phyloP scores from a whole-genome alignment of 2,329 filamentous ascomycete species.

The Monilinia aucupariae region DNA sequence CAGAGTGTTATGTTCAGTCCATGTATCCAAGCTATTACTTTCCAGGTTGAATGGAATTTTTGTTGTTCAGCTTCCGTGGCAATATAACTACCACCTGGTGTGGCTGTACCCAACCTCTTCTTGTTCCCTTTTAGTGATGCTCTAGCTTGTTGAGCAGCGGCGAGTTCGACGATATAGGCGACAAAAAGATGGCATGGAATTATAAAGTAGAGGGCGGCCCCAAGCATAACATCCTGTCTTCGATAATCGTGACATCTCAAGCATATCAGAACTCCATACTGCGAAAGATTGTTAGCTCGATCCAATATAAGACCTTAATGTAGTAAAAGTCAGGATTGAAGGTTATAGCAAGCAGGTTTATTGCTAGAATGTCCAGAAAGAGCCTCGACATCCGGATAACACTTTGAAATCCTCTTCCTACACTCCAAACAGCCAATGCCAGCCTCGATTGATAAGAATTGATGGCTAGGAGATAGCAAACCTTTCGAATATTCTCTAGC shows the following conservation, averaged over 20 bases:
- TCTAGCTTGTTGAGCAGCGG: conserved; percentile 74
- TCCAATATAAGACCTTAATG: neutral
- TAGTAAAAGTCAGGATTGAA: neutral
- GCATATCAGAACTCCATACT: conserved; percentile 92
- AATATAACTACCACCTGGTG: conserved; percentile 34
- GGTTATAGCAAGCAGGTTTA: neutral
- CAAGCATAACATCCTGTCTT: conserved; percentile 68
- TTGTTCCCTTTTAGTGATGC: conserved; percentile 55
- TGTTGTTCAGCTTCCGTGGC: conserved; percentile 43
- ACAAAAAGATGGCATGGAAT: conserved; percentile 88
- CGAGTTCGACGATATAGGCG: conserved; percentile 83
- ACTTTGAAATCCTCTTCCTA: neutral
- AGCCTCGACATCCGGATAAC: neutral
- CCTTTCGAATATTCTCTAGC: conserved; percentile 65
- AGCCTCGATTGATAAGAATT: neutral
- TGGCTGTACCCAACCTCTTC: conserved; percentile 35
- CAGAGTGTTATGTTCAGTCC: conserved; percentile 77
- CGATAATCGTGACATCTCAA: conserved; percentile 85
- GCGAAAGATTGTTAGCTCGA: conserved; percentile 20
- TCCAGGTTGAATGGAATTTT: conserved; percentile 74
- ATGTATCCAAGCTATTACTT: conserved; percentile 72
- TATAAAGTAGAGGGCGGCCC: conserved; percentile 72
- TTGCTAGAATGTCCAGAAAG: neutral
- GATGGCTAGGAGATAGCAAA: neutral
- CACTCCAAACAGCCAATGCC: neutral